Conservation (phyloP, 352 stramenopile species). For the Bremia lactucae region DNA sequence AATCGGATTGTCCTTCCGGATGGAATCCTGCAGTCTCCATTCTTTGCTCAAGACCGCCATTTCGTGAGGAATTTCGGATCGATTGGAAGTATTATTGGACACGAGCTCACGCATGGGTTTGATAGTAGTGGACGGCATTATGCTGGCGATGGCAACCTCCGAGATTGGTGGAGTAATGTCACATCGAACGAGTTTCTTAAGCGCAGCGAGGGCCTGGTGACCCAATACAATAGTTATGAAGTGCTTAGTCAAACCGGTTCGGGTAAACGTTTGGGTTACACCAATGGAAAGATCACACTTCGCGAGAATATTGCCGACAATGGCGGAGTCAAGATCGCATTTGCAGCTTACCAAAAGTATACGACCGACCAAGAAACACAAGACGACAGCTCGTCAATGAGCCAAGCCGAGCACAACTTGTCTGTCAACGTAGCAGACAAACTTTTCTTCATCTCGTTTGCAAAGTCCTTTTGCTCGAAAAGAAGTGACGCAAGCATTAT, state of each 20-base stretch:
- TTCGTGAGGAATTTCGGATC: conserved; percentile 88
- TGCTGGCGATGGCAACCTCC: conserved; percentile 82
- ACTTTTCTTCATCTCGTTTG: conserved; percentile 77
- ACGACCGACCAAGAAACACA: too few species aligned
- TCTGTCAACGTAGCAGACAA: conserved; percentile 23
- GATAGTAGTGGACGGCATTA: conserved; percentile 88
- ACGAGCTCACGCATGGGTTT: conserved; percentile 95
- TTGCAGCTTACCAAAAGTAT: conserved; percentile 46
- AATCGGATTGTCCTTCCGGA: conserved; percentile 94
- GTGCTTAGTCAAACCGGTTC: conserved; percentile 32
- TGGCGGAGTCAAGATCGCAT: conserved; percentile 65
- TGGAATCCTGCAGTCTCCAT: conserved; percentile 91
- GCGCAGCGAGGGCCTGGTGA: conserved; percentile 46
- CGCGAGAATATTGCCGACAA: conserved; percentile 82
- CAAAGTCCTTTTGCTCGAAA: conserved; percentile 61
- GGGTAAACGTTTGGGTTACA: conserved; percentile 35
- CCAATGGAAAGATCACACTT: conserved; percentile 73
- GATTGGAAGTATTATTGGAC: conserved; percentile 90
- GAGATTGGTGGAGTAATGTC: conserved; percentile 88
- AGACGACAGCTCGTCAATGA: too few species aligned
- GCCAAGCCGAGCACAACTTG: conserved; percentile 2
- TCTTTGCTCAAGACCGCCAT: conserved; percentile 80
- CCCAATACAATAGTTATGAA: conserved; percentile 47
- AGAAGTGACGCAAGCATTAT: conserved; percentile 46
- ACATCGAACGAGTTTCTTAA: conserved; percentile 68